Conservation (phyloP, 208 protist genomes). For the Perkinsela sp. region DNA sequence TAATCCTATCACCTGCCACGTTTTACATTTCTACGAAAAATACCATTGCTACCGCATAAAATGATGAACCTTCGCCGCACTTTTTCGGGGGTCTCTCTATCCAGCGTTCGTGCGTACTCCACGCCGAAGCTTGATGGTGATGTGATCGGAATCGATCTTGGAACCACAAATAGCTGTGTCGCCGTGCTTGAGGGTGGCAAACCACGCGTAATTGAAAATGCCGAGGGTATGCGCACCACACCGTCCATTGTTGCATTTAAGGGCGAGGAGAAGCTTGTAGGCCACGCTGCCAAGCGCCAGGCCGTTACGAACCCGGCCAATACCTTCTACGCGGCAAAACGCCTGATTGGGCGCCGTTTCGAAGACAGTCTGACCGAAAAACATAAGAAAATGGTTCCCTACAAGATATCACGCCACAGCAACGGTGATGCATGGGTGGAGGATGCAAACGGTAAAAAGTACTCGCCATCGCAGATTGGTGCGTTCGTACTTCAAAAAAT, state of each 20-base stretch:
- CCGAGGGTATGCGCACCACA: slow-evolving; percentile 44
- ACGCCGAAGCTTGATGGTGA: slow-evolving; percentile 35
- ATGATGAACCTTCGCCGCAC: too few relatives aligned
- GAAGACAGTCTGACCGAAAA: slow-evolving; percentile 16
- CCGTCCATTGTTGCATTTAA: slow-evolving; percentile 50
- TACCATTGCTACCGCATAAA: too few relatives aligned
- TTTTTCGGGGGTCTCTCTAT: too few relatives aligned
- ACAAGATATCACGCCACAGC: slow-evolving; percentile 72
- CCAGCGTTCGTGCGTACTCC: too few relatives aligned
- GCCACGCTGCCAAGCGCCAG: slow-evolving; percentile 30
- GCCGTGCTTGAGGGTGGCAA: slow-evolving; percentile 17
- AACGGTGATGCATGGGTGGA: slow-evolving; percentile 85
- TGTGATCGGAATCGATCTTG: slow-evolving; percentile 49
- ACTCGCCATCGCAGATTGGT: slow-evolving; percentile 45
- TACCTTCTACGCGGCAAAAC: slow-evolving; percentile 58
- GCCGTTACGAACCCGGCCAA: slow-evolving; percentile 17
- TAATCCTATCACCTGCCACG: too few relatives aligned
- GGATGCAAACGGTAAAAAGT: slow-evolving; percentile 19
- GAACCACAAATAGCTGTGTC: slow-evolving; percentile 40
- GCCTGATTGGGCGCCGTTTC: slow-evolving; percentile 23
- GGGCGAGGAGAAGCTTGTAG: slow-evolving; percentile 23
- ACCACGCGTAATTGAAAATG: slow-evolving; percentile 23
- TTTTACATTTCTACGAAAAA: too few relatives aligned
- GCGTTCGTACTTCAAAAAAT: slow-evolving; percentile 67
- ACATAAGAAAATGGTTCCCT: slow-evolving; percentile 57